A percentile compares a stretch with the other conserved stretches of the same genome.
Conservation (phyloP, 352 stramenopile genomes). For the Blastocystis sp. region DNA sequence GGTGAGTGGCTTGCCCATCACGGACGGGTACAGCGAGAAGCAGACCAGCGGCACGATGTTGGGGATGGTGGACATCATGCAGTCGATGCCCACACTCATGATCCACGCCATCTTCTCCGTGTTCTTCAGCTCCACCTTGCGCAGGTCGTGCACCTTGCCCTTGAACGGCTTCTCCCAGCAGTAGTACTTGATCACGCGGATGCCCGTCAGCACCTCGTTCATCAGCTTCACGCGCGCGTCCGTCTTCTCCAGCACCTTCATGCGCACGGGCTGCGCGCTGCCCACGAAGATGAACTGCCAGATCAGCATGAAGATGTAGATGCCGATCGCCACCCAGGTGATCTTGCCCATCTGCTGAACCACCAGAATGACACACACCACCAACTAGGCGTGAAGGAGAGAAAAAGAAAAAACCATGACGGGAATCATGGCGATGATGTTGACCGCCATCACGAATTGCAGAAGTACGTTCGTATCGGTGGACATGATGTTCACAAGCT, state of each 20-base stretch:
- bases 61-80: slow-evolving; percentile 76
- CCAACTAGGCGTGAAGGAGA: neutral
- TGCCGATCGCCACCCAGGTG: too few species aligned
- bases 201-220: too few species aligned
- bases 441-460: slow-evolving; percentile 9
- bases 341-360: too few species aligned
- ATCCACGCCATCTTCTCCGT: slow-evolving; percentile 63
- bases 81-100: slow-evolving; percentile 75
- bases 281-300: too few species aligned
- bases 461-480: slow-evolving; percentile 43
- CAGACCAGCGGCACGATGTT: slow-evolving; percentile 72
- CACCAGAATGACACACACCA: too few species aligned
- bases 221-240: too few species aligned
- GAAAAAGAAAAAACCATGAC: slow-evolving; percentile 70
- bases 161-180: slow-evolving; percentile 85
- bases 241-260: too few species aligned
- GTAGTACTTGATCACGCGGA: too few species aligned
- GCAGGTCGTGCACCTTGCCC: slow-evolving; percentile 78
- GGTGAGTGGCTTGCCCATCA: neutral
- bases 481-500: slow-evolving; percentile 67
- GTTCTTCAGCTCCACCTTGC: slow-evolving; percentile 76
- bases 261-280: too few species aligned
- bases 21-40: slow-evolving; percentile 71
- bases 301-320: too few species aligned
- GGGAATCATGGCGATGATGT: neutral